phyloP scores from a whole-genome alignment of 805 yeast species.

The Ogataea methanolica region DNA sequence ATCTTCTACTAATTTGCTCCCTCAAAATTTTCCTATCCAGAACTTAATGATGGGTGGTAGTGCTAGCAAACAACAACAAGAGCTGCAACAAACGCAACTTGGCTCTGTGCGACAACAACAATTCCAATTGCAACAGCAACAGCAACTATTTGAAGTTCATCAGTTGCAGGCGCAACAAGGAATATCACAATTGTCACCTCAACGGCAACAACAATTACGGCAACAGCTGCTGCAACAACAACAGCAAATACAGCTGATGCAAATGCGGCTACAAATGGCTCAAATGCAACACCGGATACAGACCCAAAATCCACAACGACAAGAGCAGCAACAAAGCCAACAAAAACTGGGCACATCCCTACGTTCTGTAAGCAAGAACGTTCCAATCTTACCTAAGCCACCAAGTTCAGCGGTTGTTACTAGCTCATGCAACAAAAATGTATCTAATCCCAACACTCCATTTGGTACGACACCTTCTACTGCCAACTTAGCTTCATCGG shows the following conservation, averaged over 20 bases:
- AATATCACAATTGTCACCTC: not conserved
- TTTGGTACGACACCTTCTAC: slow-evolving; percentile 20
- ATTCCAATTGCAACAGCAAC: not conserved
- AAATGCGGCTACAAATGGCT: slow-evolving; percentile 1
- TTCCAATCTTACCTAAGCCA: slow-evolving; percentile 33
- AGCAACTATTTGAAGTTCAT: not conserved
- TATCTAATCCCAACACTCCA: slow-evolving; percentile 19
- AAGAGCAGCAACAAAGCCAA: slow-evolving; percentile 1
- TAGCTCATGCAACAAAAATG: not conserved
- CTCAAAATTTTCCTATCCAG: slow-evolving; percentile 14
- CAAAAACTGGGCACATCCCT: not conserved
- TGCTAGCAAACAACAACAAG: not conserved
- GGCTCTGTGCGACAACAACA: not conserved
- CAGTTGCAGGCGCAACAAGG: not conserved
- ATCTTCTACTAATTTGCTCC: slow-evolving; percentile 4
- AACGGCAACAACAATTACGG: not conserved
- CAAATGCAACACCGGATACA: slow-evolving; percentile 3
- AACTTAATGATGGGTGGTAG: slow-evolving; percentile 5
- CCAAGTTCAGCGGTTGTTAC: not conserved
- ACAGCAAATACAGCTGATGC: not conserved
- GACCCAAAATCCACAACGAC: not conserved
- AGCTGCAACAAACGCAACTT: not conserved
- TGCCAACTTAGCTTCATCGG: slow-evolving; percentile 8
- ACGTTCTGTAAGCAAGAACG: slow-evolving; percentile 22
- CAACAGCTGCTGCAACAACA: not conserved